Base-by-base conservation (phyloP, 2,329 filamentous ascomycete species). In the Aspergillus sp. region DNA sequence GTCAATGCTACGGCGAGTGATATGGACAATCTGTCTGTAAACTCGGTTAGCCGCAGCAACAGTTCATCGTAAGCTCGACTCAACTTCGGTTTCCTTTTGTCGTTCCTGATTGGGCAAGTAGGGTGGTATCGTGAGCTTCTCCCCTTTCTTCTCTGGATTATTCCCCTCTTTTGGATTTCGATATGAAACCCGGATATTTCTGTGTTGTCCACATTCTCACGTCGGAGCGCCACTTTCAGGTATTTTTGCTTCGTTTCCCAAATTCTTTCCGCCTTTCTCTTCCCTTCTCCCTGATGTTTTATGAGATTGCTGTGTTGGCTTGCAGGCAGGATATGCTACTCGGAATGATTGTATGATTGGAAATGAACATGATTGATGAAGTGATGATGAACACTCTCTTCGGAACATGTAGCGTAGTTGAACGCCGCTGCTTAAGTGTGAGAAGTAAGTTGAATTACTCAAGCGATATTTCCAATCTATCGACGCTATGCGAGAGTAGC, bases 1-100 rank as follows among this genome's bases (percentile, higher is more conserved):
- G 94, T 97, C 22, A 98, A 98, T 74, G 89, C 86, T 54, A 90
- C 74, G 4, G 72, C 69, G n/a, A 66, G 71, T 3, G 76, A 78
- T 61, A 63, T 72, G 58, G 74, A 76, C 51, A 70, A 71, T 54
- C 25, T 69, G 43, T 76, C 73, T 8, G 70, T 72, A 62, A 64
- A 62, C 3, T 74, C 73, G 17, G 51, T 67, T 50, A 74, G 68
- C 60, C 66, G 69, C 30, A 69, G 56, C 53, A 61, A 66, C 31
- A 72, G 66, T 45, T 50, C 43, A 34, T 67, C 43, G 19, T 61
- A 61, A 34, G 22, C 23, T 25, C 23, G 15, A 30, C 51, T 50
- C 22, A 11, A 17, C n/a, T 49, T 19, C 34, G 19, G n/a, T n/a
- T 15, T 38, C 41, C 7, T 28, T 34, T 51, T 19, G 7, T 45